phyloP scores from a whole-genome alignment of 352 stramenopile species.

The Pseudoperonospora humuli region DNA sequence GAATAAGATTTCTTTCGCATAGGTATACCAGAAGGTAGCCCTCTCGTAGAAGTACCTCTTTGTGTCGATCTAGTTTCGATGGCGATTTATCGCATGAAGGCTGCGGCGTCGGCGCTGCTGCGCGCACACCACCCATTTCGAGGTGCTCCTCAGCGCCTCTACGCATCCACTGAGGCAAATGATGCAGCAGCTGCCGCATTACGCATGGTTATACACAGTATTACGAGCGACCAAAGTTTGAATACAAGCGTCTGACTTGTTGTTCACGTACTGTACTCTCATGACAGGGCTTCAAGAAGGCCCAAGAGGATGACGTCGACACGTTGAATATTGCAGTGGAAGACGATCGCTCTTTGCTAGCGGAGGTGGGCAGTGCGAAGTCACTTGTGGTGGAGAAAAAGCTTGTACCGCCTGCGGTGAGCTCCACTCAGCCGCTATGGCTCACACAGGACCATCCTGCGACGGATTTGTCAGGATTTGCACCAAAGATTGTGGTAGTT shows the following conservation, averaged over 20 bases:
- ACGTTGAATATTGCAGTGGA: conserved; percentile 1
- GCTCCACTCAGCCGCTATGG: conserved; percentile 67
- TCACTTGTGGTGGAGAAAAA: conserved; percentile 18
- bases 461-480: conserved; percentile 64
- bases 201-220: conserved; percentile 39
- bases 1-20: too few species aligned
- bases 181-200: conserved; percentile 60
- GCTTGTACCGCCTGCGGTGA: conserved; percentile 33
- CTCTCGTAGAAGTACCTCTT: conserved; percentile 2
- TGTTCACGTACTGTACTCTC: conserved; percentile 12
- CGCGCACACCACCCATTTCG: conserved; percentile 10
- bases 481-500: conserved; percentile 82
- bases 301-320: conserved; percentile 29
- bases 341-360: background rate
- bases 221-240: background rate
- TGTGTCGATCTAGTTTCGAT: conserved; percentile 22
- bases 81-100: conserved; percentile 34
- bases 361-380: conserved; percentile 4
- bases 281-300: conserved; percentile 48
- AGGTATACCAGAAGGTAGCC: too few species aligned
- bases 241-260: background rate
- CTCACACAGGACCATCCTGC: conserved; percentile 55
- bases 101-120: conserved; percentile 28
- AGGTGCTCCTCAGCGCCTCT: conserved; percentile 9
- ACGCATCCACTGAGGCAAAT: conserved; percentile 61